Evolutionary conservation across 2,329 filamentous ascomycete species (phyloP), one percentile per base, ranked within the genome.

Genomic region (Drechslerella stenobrocha): DNA sequence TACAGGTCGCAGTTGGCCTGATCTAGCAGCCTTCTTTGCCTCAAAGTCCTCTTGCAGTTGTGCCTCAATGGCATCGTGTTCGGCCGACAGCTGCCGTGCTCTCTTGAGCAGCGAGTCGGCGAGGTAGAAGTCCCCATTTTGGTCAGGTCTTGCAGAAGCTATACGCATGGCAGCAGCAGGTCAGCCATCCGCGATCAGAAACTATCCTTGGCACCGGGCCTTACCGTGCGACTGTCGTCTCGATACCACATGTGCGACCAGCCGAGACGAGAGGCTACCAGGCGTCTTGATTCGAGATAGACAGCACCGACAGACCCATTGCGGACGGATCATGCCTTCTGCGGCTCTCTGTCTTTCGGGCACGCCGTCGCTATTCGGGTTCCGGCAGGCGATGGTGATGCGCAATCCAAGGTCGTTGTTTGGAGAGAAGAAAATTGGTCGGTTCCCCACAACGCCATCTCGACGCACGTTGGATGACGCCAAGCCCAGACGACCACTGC

Each of bases 1-100:
- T 6, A 87, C 81, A 15, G 79, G 77, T 44, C 81, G 80, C 34
- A 87, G 78, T 75, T 87, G 84, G 72, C 85, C 85, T 1, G 81
- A 78, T 34, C 84, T 81, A 72, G 83, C 84, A 0, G 84, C 83
- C 2, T 78, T 80, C 52, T 80, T 80, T 0, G 79, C 72, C 71
- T 87, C 83, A 73, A 85, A 88, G 47, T 78, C 77, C 24, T 78
- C 76, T 40, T 79, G 79, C 20, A 86, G 80, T 15, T 78, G 75
- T 23, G 75, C 75, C 48, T 79, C 78, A n/a, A 88, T 78, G 44
- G 78, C 75, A 26, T 80, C 78, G 72, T 87, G 81, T 71, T 88
- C 85, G 70, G 77, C 76, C 0, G 83, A 78, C 44, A 87, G 77
- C 64, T 78, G 79, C 28, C 80, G 79, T 6, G 85, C 85, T 69